Conservation (phyloP, 108 stramenopile genomes). For the Mayamaea pseudoterrestris region DNA sequence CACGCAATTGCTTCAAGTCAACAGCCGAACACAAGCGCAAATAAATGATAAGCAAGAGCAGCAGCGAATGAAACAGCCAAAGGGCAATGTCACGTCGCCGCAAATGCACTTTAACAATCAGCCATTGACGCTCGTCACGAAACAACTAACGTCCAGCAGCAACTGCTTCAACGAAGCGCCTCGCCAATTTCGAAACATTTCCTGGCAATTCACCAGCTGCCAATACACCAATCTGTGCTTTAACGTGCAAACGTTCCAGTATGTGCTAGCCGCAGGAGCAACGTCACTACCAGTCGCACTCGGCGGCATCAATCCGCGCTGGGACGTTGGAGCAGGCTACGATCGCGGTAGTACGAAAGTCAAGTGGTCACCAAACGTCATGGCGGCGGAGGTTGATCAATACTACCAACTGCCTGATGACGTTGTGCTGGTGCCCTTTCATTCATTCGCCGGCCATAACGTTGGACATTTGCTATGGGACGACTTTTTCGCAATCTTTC, state of each 20-base stretch:
- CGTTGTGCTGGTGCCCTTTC: conserved; percentile 38
- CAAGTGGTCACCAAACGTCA: conserved; percentile 34
- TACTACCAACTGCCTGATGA: conserved; percentile 21
- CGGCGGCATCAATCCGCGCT: conserved; percentile 49
- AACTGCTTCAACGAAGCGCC: too few species aligned
- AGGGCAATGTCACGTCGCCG: too few species aligned
- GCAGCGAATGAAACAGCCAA: too few species aligned
- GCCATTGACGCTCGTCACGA: too few species aligned
- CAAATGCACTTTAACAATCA: too few species aligned
- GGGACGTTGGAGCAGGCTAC: conserved; percentile 12
- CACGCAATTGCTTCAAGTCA: too few species aligned
- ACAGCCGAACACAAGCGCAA: too few species aligned
- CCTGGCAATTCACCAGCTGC: conserved; percentile 8
- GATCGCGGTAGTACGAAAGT: conserved; percentile 12
- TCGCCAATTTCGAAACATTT: too few species aligned
- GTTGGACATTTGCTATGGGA: conserved; percentile 21
- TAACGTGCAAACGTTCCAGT: not conserved
- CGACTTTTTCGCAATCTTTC: conserved; percentile 17
- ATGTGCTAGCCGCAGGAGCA: not conserved
- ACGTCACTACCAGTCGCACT: conserved; percentile 11
- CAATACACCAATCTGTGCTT: conserved; percentile 6
- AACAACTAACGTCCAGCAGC: too few species aligned
- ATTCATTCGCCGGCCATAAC: conserved; percentile 40
- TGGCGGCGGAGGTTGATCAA: conserved; percentile 2
- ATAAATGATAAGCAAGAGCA: too few species aligned